These are phyloP conservation scores for Penicillium antarcticum DNA, from an alignment of 495 filamentous ascomycete species.

Conservation along the genomic window DNA sequence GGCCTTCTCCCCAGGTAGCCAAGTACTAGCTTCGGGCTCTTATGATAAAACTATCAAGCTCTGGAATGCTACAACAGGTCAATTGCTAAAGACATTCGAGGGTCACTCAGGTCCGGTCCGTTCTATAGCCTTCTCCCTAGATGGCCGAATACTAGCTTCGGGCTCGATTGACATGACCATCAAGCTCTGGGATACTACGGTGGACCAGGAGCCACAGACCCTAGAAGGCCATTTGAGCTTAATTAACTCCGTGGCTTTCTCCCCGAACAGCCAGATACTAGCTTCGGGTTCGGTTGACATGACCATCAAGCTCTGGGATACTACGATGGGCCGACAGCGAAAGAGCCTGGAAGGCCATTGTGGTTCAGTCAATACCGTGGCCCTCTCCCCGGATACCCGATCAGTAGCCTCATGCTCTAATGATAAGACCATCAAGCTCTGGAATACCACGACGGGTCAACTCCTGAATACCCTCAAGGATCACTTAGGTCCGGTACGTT, in stretches of 20 bases:
- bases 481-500: constrained; percentile 12
- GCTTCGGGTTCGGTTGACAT: background rate
- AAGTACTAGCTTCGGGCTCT: constrained; percentile 29
- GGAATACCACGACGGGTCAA: constrained; percentile 26
- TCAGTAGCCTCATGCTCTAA: constrained; percentile 28
- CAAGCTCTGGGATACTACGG: too few species aligned
- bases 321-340: background rate
- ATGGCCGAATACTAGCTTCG: too few species aligned
- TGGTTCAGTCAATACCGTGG: too few species aligned
- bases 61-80: constrained; percentile 5
- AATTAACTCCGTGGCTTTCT: too few species aligned
- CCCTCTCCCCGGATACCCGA: constrained; percentile 21
- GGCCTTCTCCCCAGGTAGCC: constrained; percentile 25
- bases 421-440: constrained; percentile 31
- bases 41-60: constrained; percentile 24
- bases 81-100: constrained; percentile 1
- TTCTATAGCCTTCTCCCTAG: too few species aligned
- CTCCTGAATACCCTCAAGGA: constrained; percentile 11
- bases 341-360: too few species aligned
- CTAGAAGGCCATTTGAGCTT: too few species aligned
- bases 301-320: background rate
- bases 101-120: background rate
- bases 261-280: background rate
- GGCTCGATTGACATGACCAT: too few species aligned
- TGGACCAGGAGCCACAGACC: too few species aligned